Conservation (phyloP, 345 rosid species). For the Rhodamnia argentea region DNA sequence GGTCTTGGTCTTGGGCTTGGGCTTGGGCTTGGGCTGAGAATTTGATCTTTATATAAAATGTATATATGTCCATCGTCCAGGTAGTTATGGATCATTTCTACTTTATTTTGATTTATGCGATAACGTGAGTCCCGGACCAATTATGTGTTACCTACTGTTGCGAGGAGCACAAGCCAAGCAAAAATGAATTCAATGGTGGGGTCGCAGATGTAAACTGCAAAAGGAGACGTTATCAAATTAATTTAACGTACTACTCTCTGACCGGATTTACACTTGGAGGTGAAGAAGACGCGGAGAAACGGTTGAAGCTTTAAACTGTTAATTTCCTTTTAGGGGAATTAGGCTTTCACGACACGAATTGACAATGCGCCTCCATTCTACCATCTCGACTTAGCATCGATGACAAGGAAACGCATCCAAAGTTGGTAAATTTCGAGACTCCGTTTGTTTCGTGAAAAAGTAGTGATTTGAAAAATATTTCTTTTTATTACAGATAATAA, state of each 20-base stretch:
- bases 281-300: background rate
- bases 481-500: too few relatives aligned
- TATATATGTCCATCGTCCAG: background rate
- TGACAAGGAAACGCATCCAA: background rate
- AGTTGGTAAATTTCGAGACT: background rate
- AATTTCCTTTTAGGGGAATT: too few relatives aligned
- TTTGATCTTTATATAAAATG: too few relatives aligned
- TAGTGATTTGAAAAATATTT: too few relatives aligned
- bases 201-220: background rate
- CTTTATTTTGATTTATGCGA: background rate
- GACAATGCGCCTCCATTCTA: background rate
- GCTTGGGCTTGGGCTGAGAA: background rate
- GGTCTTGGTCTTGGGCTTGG: too few relatives aligned
- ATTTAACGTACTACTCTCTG: background rate
- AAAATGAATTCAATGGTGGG: background rate
- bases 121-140: background rate
- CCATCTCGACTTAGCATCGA: background rate
- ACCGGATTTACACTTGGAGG: background rate
- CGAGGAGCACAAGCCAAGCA: background rate
- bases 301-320: background rate
- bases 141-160: background rate
- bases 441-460: too few relatives aligned
- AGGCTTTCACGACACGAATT: background rate
- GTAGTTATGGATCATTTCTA: background rate
- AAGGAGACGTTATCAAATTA: background rate